phyloP scores from a whole-genome alignment of 2,329 filamentous ascomycete species.

The Lecanicillium sp. region DNA sequence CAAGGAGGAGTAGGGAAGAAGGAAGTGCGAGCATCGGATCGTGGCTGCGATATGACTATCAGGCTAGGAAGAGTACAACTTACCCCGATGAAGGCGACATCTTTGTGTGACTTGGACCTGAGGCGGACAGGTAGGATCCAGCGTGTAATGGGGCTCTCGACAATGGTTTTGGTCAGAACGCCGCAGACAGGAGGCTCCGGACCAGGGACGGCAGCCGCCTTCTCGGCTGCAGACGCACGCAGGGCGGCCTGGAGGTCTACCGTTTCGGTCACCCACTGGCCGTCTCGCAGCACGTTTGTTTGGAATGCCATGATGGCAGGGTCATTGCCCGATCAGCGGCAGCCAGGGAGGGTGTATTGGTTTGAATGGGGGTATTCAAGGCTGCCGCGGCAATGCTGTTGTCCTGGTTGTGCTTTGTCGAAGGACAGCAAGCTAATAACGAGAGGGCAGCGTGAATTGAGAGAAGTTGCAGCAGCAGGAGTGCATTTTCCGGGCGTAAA shows the following conservation, averaged over 20 bases:
- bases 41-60: conserved; percentile 1
- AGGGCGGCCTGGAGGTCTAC: conserved; percentile 36
- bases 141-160: conserved; percentile 67
- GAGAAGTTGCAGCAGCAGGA: too few relatives aligned
- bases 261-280: conserved; percentile 49
- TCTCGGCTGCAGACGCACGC: conserved; percentile 26
- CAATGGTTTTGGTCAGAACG: conserved; percentile 69
- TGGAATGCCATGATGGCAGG: conserved; percentile 37
- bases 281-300: conserved; percentile 44
- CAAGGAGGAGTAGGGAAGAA: too few relatives aligned
- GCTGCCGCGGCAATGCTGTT: too few relatives aligned
- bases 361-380: too few relatives aligned
- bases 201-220: conserved; percentile 20
- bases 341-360: too few relatives aligned
- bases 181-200: conserved; percentile 51
- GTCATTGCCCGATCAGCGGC: conserved; percentile 12
- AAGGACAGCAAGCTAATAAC: too few relatives aligned
- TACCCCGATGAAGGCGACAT: conserved; percentile 80
- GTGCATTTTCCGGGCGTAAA: too few relatives aligned
- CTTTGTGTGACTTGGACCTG: conserved; percentile 61
- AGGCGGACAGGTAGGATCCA: conserved; percentile 76
- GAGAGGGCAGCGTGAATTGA: background rate
- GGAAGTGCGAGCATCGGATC: too few relatives aligned
- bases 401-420: too few relatives aligned
- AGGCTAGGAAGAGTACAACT: conserved; percentile 22